Evolutionary conservation across 495 filamentous ascomycete species (phyloP).

Genomic region (Neurospora intermedia): DNA sequence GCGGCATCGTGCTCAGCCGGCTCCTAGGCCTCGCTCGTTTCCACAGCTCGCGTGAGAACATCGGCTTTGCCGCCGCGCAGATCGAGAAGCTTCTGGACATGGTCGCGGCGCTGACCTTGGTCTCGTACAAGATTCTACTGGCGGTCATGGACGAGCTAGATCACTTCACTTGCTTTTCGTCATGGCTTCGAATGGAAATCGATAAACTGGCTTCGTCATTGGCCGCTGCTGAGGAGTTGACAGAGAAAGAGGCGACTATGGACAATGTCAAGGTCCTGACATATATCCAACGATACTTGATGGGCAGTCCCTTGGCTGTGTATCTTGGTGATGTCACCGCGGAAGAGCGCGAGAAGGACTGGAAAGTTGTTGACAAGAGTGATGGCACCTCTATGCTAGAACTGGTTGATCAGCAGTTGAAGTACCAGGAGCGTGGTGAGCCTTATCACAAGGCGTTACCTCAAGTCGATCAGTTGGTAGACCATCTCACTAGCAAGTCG

Average conservation of each 20-base stretch:
- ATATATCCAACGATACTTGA: slow-evolving; percentile 43
- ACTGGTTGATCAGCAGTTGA: slow-evolving; percentile 35
- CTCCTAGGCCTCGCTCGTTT: slow-evolving; percentile 81
- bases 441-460: slow-evolving; percentile 29
- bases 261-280: slow-evolving; percentile 41
- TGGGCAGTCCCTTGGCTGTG: slow-evolving; percentile 31
- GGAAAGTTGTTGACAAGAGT: slow-evolving; percentile 20
- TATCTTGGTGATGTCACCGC: slow-evolving; percentile 28
- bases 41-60: slow-evolving; percentile 49
- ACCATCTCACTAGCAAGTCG: slow-evolving; percentile 30
- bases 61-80: slow-evolving; percentile 48
- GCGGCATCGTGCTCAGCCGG: slow-evolving; percentile 69
- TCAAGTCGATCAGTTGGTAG: slow-evolving; percentile 35
- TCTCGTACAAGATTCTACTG: slow-evolving; percentile 63
- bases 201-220: slow-evolving; percentile 43
- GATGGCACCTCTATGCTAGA: slow-evolving; percentile 26
- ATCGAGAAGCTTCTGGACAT: slow-evolving; percentile 51
- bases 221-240: slow-evolving; percentile 37
- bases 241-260: slow-evolving; percentile 45
- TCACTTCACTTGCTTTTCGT: slow-evolving; percentile 67
- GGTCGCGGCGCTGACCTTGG: slow-evolving; percentile 62
- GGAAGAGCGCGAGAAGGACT: slow-evolving; percentile 19
- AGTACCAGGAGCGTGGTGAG: slow-evolving; percentile 29
- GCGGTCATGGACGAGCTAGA: slow-evolving; percentile 65
- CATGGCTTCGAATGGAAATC: slow-evolving; percentile 80